phyloP scores from a whole-genome alignment of 768 basidiomycete genomes.

The Paxillus involutus region DNA sequence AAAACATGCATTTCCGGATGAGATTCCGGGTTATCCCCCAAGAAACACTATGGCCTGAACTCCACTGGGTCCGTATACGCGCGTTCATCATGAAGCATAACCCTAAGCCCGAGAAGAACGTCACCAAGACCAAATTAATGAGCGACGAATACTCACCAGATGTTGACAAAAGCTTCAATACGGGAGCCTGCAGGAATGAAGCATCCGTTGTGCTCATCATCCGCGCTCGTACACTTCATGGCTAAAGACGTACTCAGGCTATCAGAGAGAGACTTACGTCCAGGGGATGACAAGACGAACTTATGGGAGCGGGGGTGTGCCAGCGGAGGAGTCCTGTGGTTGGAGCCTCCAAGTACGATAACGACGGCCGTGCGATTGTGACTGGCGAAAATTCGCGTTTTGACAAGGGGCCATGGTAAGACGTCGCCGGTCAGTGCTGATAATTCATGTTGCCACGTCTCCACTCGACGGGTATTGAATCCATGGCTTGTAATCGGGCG shows the following conservation, averaged over 20 bases:
- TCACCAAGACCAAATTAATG: background rate
- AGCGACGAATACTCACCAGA: constrained; percentile 6
- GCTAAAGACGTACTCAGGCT: background rate
- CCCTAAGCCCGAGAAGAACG: constrained; percentile 4
- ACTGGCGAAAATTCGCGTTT: too few relatives aligned
- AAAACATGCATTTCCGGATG: constrained; percentile 9
- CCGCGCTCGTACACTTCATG: background rate
- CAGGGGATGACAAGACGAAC: background rate
- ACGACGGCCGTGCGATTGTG: constrained; percentile 1
- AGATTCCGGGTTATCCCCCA: constrained; percentile 15
- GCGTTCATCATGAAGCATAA: constrained; percentile 14
- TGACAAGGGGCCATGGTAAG: too few relatives aligned
- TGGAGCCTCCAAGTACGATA: constrained; percentile 28
- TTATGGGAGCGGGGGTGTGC: constrained; percentile 14
- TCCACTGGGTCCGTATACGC: constrained; percentile 16
- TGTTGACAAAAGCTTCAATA: constrained; percentile 11
- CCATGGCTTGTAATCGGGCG: background rate
- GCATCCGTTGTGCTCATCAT: constrained; percentile 21
- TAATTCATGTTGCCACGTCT: too few relatives aligned
- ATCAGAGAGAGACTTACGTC: background rate
- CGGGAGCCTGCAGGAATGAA: constrained; percentile 17
- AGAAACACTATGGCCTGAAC: constrained; percentile 23
- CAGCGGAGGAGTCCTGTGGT: constrained; percentile 23
- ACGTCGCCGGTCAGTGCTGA: too few relatives aligned
- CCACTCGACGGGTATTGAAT: too few relatives aligned